Base-by-base conservation (phyloP, 805 yeast species). In the Barnettozyma sp. region DNA sequence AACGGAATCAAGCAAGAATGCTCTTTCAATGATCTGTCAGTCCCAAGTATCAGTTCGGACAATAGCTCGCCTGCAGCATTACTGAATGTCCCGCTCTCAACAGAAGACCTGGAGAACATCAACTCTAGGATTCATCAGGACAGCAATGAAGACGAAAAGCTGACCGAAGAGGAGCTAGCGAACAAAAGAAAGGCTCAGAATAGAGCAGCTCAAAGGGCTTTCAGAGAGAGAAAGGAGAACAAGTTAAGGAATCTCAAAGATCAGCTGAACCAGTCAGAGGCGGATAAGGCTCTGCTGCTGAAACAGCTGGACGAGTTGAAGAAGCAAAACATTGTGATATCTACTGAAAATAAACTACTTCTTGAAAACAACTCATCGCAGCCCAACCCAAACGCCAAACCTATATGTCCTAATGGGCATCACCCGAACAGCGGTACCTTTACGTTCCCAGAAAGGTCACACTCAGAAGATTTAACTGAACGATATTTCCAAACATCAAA, bases 181-280 rank as follows among this genome's bases (percentile, higher is more conserved):
- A 19, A 26, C 11, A 39, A 31, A 28, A 70, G 98, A 49, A 86
- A 95, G 14, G 97, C 97, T 3, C 97, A 92, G 62, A 90, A 92
- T 58, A 72, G 97, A 50, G 97, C 97, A 4, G 97, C 97, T 12
- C 98, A 92, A 62, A 70, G 97, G 38, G 97, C 97, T 6, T 90
- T 86, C 62, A 69, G 97, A 39, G 97, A 92, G 60, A 74, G 97
- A 42, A 90, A 92, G 58, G 97, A 90, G 59, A 70, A 70, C 35
- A 85, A 83, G 53, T 72, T 92, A 77, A 74, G 76, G 53, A 95
- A 86, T 44, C 68, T 90, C 41, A 33, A 81, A 45, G 59, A 59
- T 4, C 76, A 76, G 53, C 59, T 85, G 41, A 59, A 62, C 13
- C 64, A 68, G 39, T 71, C 82, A 27, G 90, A 80, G 52, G 59